A percentile compares a stretch with the other conserved stretches of the same genome.
These are phyloP conservation scores for Symbiodinium pilosum DNA, from an alignment of 73 alveolate species.

Conservation along the genomic window DNA sequence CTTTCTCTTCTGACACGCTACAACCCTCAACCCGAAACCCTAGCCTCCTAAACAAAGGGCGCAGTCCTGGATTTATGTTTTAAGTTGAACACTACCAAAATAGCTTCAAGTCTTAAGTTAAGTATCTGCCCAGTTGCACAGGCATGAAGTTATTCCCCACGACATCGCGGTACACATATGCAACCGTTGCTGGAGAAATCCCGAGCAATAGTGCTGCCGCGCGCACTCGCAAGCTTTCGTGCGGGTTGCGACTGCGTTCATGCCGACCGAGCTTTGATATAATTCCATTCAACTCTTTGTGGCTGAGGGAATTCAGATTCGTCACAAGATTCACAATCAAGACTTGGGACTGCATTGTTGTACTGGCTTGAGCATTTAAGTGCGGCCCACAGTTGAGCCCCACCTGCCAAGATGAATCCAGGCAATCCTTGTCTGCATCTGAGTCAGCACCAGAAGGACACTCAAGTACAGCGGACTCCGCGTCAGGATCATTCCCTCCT, in stretches of 20 bases:
- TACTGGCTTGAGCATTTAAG: background rate
- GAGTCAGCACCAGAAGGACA: no score
- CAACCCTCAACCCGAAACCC: background rate
- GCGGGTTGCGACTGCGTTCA: background rate
- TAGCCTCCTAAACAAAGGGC: no score
- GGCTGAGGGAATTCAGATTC: background rate
- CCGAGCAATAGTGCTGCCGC: background rate
- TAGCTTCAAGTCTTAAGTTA: no score
- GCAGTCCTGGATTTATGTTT: no score
- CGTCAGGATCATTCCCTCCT: no score
- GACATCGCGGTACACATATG: background rate
- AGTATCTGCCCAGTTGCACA: background rate
- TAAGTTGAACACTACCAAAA: no score
- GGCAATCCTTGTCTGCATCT: no score
- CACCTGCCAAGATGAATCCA: no score
- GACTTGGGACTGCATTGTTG: background rate
- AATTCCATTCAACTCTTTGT: background rate
- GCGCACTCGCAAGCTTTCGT: background rate
- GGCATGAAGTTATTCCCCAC: background rate
- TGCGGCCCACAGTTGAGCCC: background rate
- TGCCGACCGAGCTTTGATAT: no score
- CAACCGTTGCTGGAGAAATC: background rate
- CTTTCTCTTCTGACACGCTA: no score
- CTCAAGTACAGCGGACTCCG: no score
- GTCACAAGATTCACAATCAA: background rate